Base-by-base conservation (phyloP, 2,329 filamentous ascomycete species). In the Ascochyta rabiei region DNA sequence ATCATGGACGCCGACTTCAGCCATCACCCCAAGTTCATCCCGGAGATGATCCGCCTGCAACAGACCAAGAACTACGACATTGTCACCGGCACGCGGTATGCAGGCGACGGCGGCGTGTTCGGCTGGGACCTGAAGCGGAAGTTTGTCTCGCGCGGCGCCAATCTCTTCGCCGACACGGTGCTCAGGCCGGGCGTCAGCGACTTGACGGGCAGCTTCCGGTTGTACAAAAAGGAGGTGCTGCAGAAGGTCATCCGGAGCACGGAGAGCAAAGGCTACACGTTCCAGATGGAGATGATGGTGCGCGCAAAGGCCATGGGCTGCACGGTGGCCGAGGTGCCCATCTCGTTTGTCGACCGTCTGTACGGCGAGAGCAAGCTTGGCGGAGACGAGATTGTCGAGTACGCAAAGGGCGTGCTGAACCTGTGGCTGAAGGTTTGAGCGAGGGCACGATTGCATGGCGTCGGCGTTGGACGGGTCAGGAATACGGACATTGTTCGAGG, bases 1-100 rank as follows among this genome's bases (percentile, higher is more conserved):
- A 99, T 99, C 84, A 99, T 99, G 95, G 95, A 99, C 81, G 95
- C 96, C 78, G 95, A 99, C 80, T 99, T 99, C 84, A 91, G 87
- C 68, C 95, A 99, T 81, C 95, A 99, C 82, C 95, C 95, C 73
- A 99, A 98, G 80, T 99, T 98, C 85, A 96, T 99, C 78, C 88
- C 93, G 48, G 83, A 88, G 73, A 98, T 99, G 91, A 91, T 99
- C 69, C 84, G 84, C 56, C 84, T 87, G 64, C 95, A 98, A 78
- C 84, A 86, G 76, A 79, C 81, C 51, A 88, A 82, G 62, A 86
- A 91, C 81, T 96, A 91, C 80, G 95, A 99, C 73, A 99, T 99
- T 67, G 93, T 99, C 41, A 98, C 93, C 1, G 95, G 95, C 48
- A 99, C 95, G 40, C 85, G 95, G 59, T 99, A 99, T 78, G 92